Conservation (phyloP, 179 eudicot genomes). For the Silene vulgaris region DNA sequence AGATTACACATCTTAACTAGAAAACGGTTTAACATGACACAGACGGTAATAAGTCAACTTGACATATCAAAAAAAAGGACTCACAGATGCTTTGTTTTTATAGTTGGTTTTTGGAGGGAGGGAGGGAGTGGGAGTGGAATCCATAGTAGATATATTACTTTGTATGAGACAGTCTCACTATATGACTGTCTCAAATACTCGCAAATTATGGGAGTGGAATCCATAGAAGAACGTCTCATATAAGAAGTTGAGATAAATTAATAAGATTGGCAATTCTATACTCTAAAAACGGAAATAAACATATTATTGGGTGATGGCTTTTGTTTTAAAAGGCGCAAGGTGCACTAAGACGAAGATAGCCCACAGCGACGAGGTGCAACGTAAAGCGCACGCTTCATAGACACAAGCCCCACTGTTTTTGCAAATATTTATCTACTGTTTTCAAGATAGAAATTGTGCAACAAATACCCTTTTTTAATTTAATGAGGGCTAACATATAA, state of each 20-base stretch:
- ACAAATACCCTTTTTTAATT: background rate
- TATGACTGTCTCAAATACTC: background rate
- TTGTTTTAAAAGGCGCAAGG: background rate
- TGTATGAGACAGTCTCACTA: background rate
- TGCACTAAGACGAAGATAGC: background rate
- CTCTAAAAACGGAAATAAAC: background rate
- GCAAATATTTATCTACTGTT: background rate
- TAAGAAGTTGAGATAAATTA: background rate
- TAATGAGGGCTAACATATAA: background rate
- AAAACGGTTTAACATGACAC: background rate
- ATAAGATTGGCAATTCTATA: background rate
- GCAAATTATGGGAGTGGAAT: no score
- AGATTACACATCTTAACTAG: background rate
- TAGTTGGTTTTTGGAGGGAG: background rate
- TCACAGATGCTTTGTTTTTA: background rate
- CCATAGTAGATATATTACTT: background rate
- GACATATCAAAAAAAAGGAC: background rate
- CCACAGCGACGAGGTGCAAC: background rate
- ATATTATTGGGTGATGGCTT: background rate
- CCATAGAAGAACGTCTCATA: background rate
- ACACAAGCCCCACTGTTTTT: background rate
- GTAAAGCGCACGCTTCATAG: background rate
- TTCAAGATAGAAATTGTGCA: background rate
- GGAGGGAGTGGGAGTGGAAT: background rate
- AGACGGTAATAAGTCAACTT: background rate